Base-by-base conservation (phyloP, 164 flowering plant species). In the Annona squamosa region DNA sequence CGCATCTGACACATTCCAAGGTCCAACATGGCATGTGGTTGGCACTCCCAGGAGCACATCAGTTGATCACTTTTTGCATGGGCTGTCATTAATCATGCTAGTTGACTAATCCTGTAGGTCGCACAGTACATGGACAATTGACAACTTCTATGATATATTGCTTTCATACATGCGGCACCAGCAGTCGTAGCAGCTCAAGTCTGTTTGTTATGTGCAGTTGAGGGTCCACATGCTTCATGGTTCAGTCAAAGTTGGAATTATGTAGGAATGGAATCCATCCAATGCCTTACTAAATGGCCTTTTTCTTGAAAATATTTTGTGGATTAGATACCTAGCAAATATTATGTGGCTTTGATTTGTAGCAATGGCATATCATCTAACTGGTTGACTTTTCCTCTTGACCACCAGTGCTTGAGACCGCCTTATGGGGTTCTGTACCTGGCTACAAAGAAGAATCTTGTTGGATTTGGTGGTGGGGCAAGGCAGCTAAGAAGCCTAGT, bases 351-450 rank as follows among this genome's bases (percentile, higher is more conserved):
- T 26, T 26, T 26, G 37, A 26, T 26, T 26, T 26, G 37, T 26
- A 26, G 37, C 37, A 26, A 26, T 56, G 19, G 26, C 37, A 5
- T 63, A 17, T n/a, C 65, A 63, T 12, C 65, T 63, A 63, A 63
- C 19, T 7, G 26, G 65, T 17, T 63, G 17, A 0, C 3, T 10
- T 63, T 66, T 66, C 46, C 46, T 66, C 16, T 66, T 13, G 65
- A 64, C 71, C 7, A 68, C 4, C 83, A 93, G 98, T 91, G 97
- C 72, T 37, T 90, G 81, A 86, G 91, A 81, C 98, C 97, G 7
- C 97, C 97, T 2, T 91, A 93, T 77, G 98, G 98, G 79, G 91
- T 93, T 52, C n/a, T 88, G 42, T 93, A 87, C 80, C 61, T 93
- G 78, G 92, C 90, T 1, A 82, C 89, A 6, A 93, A 87, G 86